Conservation (phyloP, 192 early-diverging fungal genomes). For the Entomortierella parvispora region DNA sequence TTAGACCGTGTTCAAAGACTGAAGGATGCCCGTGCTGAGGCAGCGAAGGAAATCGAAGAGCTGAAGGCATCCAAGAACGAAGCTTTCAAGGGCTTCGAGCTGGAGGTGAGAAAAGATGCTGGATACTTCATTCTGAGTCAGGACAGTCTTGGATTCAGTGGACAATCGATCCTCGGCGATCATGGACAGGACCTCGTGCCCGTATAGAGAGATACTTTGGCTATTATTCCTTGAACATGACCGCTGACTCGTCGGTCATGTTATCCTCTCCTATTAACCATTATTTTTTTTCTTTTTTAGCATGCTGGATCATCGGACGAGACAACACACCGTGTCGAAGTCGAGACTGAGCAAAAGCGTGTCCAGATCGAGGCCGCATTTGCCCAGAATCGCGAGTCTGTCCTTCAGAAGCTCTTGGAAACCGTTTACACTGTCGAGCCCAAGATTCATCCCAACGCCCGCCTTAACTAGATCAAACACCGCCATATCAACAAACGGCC, state of each 20-base stretch:
- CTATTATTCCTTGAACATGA: not conserved
- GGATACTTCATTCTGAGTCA: not conserved
- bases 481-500: too few species aligned
- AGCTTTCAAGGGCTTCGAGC: conserved; percentile 81
- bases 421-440: conserved; percentile 75
- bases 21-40: conserved; percentile 95
- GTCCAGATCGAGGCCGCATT: conserved; percentile 68
- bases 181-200: too few species aligned
- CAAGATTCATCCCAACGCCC: conserved; percentile 66
- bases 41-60: conserved; percentile 89
- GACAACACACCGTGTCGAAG: conserved; percentile 65
- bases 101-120: conserved; percentile 61
- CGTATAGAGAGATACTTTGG: not conserved
- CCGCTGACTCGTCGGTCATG: too few species aligned
- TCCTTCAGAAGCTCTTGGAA: conserved; percentile 74
- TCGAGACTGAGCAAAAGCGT: conserved; percentile 77
- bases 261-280: not conserved
- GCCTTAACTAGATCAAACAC: conserved; percentile 11
- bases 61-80: conserved; percentile 86
- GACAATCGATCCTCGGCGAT: too few species aligned
- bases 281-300: conserved; percentile 51
- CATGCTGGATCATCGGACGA: conserved; percentile 77
- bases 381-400: conserved; percentile 69
- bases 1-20: conserved; percentile 91
- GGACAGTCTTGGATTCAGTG: not conserved